A percentile compares a stretch with the other conserved stretches of the same genome.
Conservation (phyloP, 208 protist species). For the Leishmania major region DNA sequence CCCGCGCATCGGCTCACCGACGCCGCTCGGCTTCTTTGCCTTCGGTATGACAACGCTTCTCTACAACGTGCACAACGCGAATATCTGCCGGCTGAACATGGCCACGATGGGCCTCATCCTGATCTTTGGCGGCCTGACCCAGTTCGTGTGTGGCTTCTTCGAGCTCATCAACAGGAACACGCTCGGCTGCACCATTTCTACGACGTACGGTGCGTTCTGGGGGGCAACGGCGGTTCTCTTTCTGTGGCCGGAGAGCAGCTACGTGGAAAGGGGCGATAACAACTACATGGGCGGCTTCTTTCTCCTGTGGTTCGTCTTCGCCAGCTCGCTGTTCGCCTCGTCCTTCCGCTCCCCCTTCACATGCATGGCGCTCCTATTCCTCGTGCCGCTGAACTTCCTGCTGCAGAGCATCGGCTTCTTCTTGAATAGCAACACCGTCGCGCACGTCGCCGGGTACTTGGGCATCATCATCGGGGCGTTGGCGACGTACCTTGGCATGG, state of each 20-base stretch:
- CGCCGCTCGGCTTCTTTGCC: conserved; percentile 52
- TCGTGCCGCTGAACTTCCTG: conserved; percentile 34
- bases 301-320: conserved; percentile 32
- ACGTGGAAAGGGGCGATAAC: conserved; percentile 14
- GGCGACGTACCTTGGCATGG: conserved; percentile 58
- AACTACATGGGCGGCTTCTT: conserved; percentile 28
- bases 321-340: conserved; percentile 21
- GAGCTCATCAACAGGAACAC: conserved; percentile 62
- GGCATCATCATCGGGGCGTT: conserved; percentile 52
- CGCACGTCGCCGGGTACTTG: conserved; percentile 46
- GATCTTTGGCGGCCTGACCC: conserved; percentile 53
- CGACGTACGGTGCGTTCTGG: conserved; percentile 66
- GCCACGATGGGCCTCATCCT: conserved; percentile 42
- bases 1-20: conserved; percentile 42
- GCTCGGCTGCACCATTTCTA: conserved; percentile 53
- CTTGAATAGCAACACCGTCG: conserved; percentile 14
- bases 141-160: conserved; percentile 62
- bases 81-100: conserved; percentile 41
- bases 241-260: conserved; percentile 30
- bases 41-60: conserved; percentile 76
- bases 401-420: conserved; percentile 36
- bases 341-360: conserved; percentile 28
- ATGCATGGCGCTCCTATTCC: conserved; percentile 37
- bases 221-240: conserved; percentile 37
- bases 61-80: conserved; percentile 57